Base-by-base conservation (phyloP, 306 rosid species). In the Quercus alba region DNA sequence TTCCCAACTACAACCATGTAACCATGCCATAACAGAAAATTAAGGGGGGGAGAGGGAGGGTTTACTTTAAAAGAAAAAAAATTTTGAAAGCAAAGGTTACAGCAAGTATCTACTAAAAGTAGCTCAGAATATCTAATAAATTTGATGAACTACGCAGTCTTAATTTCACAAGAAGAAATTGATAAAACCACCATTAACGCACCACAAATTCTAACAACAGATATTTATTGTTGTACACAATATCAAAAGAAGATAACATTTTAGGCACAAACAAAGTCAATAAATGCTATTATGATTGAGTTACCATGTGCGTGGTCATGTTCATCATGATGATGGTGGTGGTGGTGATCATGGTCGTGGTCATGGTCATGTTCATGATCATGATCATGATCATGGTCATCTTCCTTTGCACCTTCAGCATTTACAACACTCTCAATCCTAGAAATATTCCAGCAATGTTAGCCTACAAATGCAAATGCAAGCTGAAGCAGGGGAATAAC, bases 281-380 rank as follows among this genome's bases (percentile, higher is more conserved):
- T 64, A 81, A 52, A 2, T 56, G 64, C 63, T 55, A 58, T 20
- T 28, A 41, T 28, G 38, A 57, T 62, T 78, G 33, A 80, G 54
- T 77, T 91, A 95, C 99, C 99, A 23, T 93, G 97, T 64, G 88
- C 75, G 86, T 92, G 98, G 69, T 89, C 91, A 71, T 88, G 97
- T 28, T 82, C 69, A 23, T 81, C 75, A 2, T 83, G 84, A 7
- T 78, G 66, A 8, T 85, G 82, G 15, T 85, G 71, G 6, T 93
- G 91, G 68, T 70, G 17, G 26, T 93, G 97, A 54, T 89, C 75
- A 85, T 92, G 98, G 56, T 89, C 89, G 62, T 88, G 97, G 25
- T 82, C 68, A 6, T 84, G 88, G 4, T 76, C 72, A 20, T 84
- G 88, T 4, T 76, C 72, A 20, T 84, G 81, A 11, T 81, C 75